Evolutionary conservation across 768 basidiomycete species (phyloP).

Genomic region (Termitomyces eurrhizus): DNA sequence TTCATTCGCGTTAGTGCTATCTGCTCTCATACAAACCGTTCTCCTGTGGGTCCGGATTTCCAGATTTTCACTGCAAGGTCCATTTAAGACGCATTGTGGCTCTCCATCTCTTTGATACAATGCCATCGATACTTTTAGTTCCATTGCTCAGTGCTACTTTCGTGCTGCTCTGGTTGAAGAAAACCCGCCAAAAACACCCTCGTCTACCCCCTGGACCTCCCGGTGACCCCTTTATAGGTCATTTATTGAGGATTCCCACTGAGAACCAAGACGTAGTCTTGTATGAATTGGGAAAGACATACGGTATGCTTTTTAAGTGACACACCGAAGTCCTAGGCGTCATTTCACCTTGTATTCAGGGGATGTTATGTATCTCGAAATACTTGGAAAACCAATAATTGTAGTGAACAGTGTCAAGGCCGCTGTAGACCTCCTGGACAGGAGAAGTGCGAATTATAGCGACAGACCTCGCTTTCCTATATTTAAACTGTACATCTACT

Average conservation of each 20-base stretch:
- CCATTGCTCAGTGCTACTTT: neutral
- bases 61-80: neutral
- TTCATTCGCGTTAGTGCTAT: no score
- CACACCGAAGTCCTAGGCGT: neutral
- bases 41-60: no score
- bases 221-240: constrained; percentile 32
- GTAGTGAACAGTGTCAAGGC: constrained; percentile 31
- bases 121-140: neutral
- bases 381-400: constrained; percentile 19
- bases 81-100: neutral
- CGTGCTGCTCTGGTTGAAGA: neutral
- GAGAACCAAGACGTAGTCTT: constrained; percentile 21
- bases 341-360: neutral
- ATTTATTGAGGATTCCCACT: constrained; percentile 26
- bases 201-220: constrained; percentile 31
- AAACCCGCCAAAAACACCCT: neutral
- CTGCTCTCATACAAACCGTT: no score
- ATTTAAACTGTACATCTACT: constrained; percentile 1
- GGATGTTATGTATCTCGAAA: constrained; percentile 14
- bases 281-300: constrained; percentile 26
- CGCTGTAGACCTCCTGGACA: constrained; percentile 38
- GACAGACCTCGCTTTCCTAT: constrained; percentile 21
- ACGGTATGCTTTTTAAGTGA: constrained; percentile 20
- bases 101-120: neutral
- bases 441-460: constrained; percentile 32